Conservation (phyloP, 164 flowering plant species). For the Piper betle region DNA sequence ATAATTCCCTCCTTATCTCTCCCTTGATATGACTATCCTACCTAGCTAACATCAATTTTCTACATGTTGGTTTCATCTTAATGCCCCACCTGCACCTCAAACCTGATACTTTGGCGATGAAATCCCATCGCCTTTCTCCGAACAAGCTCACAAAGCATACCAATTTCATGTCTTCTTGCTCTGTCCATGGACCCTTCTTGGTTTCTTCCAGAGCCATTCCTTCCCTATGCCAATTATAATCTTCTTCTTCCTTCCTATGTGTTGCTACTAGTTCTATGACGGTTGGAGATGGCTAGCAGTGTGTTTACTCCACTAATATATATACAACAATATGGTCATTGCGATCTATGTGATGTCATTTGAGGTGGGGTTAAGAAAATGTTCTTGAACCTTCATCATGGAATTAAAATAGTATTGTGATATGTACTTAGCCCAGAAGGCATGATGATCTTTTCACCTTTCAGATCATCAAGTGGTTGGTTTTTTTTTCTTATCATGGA, state of each 20-base stretch:
- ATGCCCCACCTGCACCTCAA: conserved; percentile 89
- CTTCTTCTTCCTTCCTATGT: neutral
- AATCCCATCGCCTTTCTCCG: conserved; percentile 96
- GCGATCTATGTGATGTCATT: no score
- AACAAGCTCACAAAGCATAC: conserved; percentile 60
- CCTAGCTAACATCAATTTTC: conserved; percentile 16
- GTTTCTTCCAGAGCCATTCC: conserved; percentile 41
- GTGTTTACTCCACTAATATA: no score
- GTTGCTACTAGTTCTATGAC: no score
- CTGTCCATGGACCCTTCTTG: conserved; percentile 95
- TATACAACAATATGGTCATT: no score
- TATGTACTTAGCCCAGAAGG: no score
- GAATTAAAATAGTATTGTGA: no score
- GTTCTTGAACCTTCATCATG: no score
- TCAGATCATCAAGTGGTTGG: no score
- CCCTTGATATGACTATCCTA: conserved; percentile 27
- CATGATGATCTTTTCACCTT: no score
- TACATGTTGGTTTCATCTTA: neutral
- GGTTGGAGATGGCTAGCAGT: no score
- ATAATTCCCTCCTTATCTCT: conserved; percentile 21
- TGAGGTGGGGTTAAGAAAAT: no score
- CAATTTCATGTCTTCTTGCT: conserved; percentile 79
- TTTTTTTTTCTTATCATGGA: no score
- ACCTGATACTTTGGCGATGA: conserved; percentile 98
- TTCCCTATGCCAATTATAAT: neutral